A percentile compares a stretch with the other conserved stretches of the same genome.
These are phyloP conservation scores for Pythium dissotocum DNA, from an alignment of 352 stramenopile species.

Conservation along the genomic window DNA sequence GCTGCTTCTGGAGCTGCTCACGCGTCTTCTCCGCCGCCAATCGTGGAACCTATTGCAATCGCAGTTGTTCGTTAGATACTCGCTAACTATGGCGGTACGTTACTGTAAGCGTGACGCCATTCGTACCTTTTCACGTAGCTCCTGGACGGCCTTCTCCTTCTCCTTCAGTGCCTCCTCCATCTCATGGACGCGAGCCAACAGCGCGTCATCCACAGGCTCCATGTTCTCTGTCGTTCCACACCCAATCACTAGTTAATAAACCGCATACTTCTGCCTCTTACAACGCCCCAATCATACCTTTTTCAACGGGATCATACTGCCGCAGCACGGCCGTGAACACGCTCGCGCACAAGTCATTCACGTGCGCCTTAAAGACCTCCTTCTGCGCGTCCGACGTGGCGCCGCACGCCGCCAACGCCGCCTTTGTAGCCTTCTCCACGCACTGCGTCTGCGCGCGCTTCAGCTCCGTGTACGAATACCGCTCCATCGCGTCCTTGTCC, in stretches of 20 bases:
- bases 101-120: not conserved
- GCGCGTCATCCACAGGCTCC: slow-evolving; percentile 52
- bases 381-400: slow-evolving; percentile 56
- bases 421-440: slow-evolving; percentile 50
- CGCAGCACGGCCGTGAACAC: slow-evolving; percentile 64
- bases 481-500: slow-evolving; percentile 25
- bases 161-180: slow-evolving; percentile 53
- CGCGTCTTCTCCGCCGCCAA: slow-evolving; percentile 55
- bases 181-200: slow-evolving; percentile 40
- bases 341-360: slow-evolving; percentile 73
- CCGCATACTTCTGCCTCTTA: not conserved
- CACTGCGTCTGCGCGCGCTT: slow-evolving; percentile 75
- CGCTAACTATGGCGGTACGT: not conserved
- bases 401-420: slow-evolving; percentile 51
- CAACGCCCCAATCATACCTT: slow-evolving; percentile 33
- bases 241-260: not conserved
- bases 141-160: slow-evolving; percentile 53
- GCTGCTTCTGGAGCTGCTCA: slow-evolving; percentile 47
- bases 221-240: slow-evolving; percentile 48
- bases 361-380: slow-evolving; percentile 75
- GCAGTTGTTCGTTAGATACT: not conserved
- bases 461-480: slow-evolving; percentile 78
- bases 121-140: slow-evolving; percentile 56
- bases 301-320: slow-evolving; percentile 70
- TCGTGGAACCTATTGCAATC: slow-evolving; percentile 40